Conservation (phyloP, 2,329 filamentous ascomycete genomes). For the Escovopsis weberi region DNA sequence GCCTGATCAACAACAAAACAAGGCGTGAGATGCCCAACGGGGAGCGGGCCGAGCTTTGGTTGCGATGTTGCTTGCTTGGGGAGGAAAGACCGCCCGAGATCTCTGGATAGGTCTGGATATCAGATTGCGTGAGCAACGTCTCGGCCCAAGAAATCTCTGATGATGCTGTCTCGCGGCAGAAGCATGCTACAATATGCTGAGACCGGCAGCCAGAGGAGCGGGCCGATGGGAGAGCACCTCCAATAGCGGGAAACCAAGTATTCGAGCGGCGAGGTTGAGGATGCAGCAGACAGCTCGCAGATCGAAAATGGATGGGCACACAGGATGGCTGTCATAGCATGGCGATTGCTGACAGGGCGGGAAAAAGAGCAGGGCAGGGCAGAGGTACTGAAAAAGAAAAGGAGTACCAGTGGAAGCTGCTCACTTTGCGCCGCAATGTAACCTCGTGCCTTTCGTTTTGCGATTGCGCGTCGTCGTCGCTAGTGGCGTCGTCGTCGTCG, state of each 20-base stretch:
- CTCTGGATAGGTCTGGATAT: too few relatives aligned
- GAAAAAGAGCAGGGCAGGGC: too few relatives aligned
- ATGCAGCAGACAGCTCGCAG: neutral
- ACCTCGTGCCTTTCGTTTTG: neutral
- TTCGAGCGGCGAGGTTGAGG: neutral
- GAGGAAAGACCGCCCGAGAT: neutral
- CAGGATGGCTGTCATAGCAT: conserved; percentile 5
- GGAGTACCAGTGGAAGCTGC: neutral
- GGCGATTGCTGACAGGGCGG: conserved; percentile 1
- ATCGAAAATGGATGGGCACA: neutral
- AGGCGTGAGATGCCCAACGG: conserved; percentile 2
- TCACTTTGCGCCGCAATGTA: conserved; percentile 2
- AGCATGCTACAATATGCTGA: conserved; percentile 2
- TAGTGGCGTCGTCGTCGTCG: neutral
- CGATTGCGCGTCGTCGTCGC: neutral
- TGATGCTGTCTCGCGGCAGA: neutral
- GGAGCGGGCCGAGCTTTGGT: neutral
- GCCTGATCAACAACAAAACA: too few relatives aligned
- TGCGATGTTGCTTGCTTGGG: neutral
- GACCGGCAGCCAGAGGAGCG: conserved; percentile 4
- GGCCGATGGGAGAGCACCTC: conserved; percentile 3
- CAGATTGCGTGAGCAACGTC: neutral
- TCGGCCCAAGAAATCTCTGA: conserved; percentile 1
- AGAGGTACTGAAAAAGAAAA: neutral
- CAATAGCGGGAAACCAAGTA: conserved; percentile 2